A percentile compares a stretch with the other conserved stretches of the same genome.
Evolutionary conservation across 768 basidiomycete genomes (phyloP).

Genomic region (Rossbeevera mucosa): DNA sequence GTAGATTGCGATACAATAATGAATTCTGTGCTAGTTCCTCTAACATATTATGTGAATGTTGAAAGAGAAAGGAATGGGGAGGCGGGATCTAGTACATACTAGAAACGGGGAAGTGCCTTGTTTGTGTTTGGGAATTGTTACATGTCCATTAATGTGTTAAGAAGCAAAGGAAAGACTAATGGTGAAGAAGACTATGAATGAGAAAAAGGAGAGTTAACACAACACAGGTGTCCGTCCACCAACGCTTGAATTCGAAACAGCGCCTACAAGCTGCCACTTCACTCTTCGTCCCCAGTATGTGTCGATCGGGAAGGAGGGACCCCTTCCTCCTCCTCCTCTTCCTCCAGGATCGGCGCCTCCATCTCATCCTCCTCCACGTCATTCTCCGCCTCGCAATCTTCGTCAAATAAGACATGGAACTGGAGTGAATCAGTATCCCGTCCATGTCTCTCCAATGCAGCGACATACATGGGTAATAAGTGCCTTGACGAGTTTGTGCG

Average conservation of each 20-base stretch:
- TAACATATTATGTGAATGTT: conserved; percentile 10
- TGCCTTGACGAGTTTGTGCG: conserved; percentile 70
- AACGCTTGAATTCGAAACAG: conserved; percentile 4
- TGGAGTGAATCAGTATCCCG: conserved; percentile 20
- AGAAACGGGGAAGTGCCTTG: conserved; percentile 1
- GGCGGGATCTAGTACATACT: conserved; percentile 4
- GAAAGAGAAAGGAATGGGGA: neutral
- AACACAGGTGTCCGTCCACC: conserved; percentile 21
- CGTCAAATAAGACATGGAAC: conserved; percentile 73
- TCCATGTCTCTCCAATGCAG: neutral
- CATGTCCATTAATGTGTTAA: conserved; percentile 30
- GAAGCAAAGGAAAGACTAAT: conserved; percentile 1
- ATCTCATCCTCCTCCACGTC: conserved; percentile 63
- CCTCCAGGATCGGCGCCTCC: conserved; percentile 64
- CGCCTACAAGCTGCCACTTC: conserved; percentile 13
- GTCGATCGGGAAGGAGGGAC: conserved; percentile 26
- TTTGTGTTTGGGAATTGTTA: conserved; percentile 19
- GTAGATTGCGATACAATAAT: conserved; percentile 28
- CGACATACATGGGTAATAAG: conserved; percentile 69
- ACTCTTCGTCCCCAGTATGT: conserved; percentile 20
- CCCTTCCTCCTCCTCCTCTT: conserved; percentile 51
- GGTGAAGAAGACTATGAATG: neutral
- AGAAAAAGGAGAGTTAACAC: conserved; percentile 17
- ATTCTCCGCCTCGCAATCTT: conserved; percentile 49
- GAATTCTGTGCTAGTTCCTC: conserved; percentile 20